Evolutionary conservation across 1,284 basidiomycete species (phyloP), one percentile per base, ranked within the genome.

Genomic region (Cutaneotrichosporon sp.): DNA sequence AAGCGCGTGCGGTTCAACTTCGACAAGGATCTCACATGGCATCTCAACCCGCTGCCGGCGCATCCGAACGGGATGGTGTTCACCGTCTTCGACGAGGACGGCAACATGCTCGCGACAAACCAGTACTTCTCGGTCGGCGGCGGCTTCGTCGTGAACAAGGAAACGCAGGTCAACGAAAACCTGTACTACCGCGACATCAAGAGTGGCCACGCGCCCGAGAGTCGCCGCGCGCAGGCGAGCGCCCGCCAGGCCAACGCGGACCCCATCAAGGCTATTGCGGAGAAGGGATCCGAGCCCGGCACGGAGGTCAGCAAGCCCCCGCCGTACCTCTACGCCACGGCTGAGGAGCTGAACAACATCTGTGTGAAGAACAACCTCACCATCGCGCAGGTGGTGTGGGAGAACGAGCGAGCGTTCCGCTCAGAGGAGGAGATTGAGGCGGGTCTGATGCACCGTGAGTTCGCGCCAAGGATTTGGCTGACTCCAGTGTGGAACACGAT

Each of bases 101-200:
- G 94, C 0, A 84, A 90, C 62, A 76, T 97, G 61, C 78, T 97
- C 49, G 93, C 93, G 0, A 94, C 89, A 12, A 97, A 97, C 65
- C 89, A 93, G 68, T 97, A 94, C 67, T 97, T 90, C 67, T 75
- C 61, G 54, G 88, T 93, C 44, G 90, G 90, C 3, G 90, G 90
- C 46, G 90, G 90, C 3, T 93, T 93, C 64, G 89, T 76, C 37
- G 74, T 92, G 41, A 68, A 68, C 58, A 57, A 64, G 26, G 63
- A 63, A 45, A 71, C 73, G 4, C 70, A 88, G 84, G 88, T 62
- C 86, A 90, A 65, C 5, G 93, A 97, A 76, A 97, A 97, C 71
- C 72, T 97, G 60, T 97, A 90, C 72, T 97, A 97, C 80, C 91
- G 91, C 71, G 85, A 89, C n/a, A 87, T 93, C n/a, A 83, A 91